Evolutionary conservation across 148 eudicot species (phyloP).

Genomic region (Nyssa sinensis): DNA sequence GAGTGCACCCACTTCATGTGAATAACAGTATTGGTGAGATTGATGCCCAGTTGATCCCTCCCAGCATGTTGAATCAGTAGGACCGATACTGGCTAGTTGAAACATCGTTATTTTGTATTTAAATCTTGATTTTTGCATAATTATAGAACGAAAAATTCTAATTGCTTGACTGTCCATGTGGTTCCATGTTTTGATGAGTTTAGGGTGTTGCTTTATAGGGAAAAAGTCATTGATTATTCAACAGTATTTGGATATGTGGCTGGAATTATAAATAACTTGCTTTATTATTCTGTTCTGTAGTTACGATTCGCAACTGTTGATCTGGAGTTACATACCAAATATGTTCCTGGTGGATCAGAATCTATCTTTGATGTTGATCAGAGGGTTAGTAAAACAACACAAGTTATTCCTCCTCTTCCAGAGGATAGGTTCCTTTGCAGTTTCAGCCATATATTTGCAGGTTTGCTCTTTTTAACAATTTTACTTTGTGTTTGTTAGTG

Average conservation of each 20-base stretch:
- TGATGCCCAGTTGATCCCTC: no score
- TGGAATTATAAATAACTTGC: background rate
- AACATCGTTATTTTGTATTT: no score
- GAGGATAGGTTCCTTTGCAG: slow-evolving; percentile 90
- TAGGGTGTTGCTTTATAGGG: background rate
- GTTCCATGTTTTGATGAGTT: background rate
- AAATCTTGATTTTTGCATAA: background rate
- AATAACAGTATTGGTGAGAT: no score
- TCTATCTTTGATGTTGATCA: slow-evolving; percentile 86
- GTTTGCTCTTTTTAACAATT: slow-evolving; percentile 26
- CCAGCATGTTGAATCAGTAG: no score
- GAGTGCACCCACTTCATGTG: no score
- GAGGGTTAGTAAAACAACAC: slow-evolving; percentile 65
- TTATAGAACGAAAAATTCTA: background rate
- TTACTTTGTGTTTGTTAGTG: background rate
- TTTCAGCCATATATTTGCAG: slow-evolving; percentile 98
- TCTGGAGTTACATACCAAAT: slow-evolving; percentile 84
- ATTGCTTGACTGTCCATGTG: background rate
- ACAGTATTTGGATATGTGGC: slow-evolving; percentile 1
- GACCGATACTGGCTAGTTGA: no score
- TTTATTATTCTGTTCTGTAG: slow-evolving; percentile 39
- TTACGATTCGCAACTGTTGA: slow-evolving; percentile 72
- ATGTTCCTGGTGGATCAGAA: slow-evolving; percentile 80
- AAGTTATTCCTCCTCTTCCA: slow-evolving; percentile 84
- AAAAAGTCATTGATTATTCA: background rate